A percentile compares a stretch with the other conserved stretches of the same genome.
phyloP scores from a whole-genome alignment of 106 monocot genomes.

The Dioscorea zingiberensis region DNA sequence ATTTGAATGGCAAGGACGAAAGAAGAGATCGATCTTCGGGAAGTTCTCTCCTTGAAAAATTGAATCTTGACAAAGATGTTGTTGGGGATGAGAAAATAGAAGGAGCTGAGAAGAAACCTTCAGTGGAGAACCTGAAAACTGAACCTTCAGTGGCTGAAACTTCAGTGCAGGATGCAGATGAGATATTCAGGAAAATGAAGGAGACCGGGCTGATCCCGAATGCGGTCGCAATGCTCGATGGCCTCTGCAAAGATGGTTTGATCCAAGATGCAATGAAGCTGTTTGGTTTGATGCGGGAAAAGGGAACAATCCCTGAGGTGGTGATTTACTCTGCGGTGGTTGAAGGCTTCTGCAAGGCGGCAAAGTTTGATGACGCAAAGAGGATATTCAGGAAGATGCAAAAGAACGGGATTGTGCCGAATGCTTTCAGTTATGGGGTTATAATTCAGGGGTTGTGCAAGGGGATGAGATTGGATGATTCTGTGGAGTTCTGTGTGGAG shows the following conservation, averaged over 20 bases:
- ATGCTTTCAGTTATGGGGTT: conserved; percentile 71
- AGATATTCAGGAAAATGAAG: conserved; percentile 92
- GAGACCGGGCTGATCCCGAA: conserved; percentile 91
- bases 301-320: conserved; percentile 82
- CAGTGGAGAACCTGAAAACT: background rate
- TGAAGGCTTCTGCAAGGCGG: conserved; percentile 81
- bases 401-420: conserved; percentile 74
- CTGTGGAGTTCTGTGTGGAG: conserved; percentile 63
- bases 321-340: conserved; percentile 93
- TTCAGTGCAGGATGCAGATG: conserved; percentile 58
- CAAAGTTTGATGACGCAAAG: conserved; percentile 74
- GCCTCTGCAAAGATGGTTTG: conserved; percentile 84
- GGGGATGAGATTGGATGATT: conserved; percentile 60
- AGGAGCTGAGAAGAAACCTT: conserved; percentile 2
- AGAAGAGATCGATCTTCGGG: conserved; percentile 9
- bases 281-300: conserved; percentile 91
- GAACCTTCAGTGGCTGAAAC: conserved; percentile 12
- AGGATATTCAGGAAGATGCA: conserved; percentile 91
- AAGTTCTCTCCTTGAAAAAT: conserved; percentile 21
- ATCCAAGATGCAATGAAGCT: conserved; percentile 96
- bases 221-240: conserved; percentile 96
- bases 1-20: conserved; percentile 3
- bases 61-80: conserved; percentile 18
- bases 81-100: conserved; percentile 1
- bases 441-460: conserved; percentile 67